Evolutionary conservation across 345 rosid species (phyloP), one percentile per base, ranked within the genome.

Genomic region (Adansonia digitata): DNA sequence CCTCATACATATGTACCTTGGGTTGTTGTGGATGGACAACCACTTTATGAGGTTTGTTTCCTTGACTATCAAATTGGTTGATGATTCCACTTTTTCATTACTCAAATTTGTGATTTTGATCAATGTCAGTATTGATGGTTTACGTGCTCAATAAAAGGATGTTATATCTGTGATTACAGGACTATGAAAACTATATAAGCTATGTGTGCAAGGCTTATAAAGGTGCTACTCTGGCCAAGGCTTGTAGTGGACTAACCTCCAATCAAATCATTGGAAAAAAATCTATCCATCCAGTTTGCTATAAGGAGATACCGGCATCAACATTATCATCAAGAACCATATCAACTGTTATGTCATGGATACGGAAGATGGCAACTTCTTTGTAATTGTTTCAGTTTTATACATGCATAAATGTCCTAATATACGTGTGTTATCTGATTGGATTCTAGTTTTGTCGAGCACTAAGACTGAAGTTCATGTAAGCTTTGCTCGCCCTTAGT

Each of bases 1-100:
- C 93, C 98, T 73, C 98, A 94, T 80, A 39, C 73, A 42, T 94
- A 91, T 57, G 98, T 94, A 68, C 97, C 98, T 3, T 94, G 98
- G 97, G 98, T 92, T 2, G 95, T 90, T 42, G 98, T 94, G 70
- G 81, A 94, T 83, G 98, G 96, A 42, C 87, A 87, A 79, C 98
- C 98, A 39, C 96, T 94, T 73, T 94, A 91, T 49, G 97, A 92
- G 86, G 98, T 92, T 82, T 24, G 87, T 77, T 82, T 53, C 37
- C 42, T 78, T 37, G 63, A 18, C 55, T 51, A 52, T 74, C 37
- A 29, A 15, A n/a, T 24, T 43, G 5, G 31, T 11, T 79, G n/a
- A 13, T 6, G 69, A 68, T 74, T 20, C 29, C 18, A 26, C 48
- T 20, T 74, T 7, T 39, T 4, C 35, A 55, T 55, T 39, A 3